Percentiles rank a stretch among this genome's conserved stretches.
phyloP scores from a whole-genome alignment of 805 yeast species.

The Trichomonascus vanleenenianus region DNA sequence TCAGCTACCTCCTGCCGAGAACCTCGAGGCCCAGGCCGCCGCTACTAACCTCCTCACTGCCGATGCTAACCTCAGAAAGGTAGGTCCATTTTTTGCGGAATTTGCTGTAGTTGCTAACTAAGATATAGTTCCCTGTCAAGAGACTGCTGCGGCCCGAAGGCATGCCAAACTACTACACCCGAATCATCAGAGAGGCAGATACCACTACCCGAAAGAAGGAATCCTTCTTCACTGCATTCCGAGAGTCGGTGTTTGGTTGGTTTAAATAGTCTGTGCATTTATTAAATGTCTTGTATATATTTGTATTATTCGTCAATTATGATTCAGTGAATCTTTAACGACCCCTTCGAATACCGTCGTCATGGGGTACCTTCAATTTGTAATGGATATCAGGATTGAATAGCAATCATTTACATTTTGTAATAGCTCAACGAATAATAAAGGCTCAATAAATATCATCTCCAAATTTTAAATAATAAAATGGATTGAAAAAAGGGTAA shows the following conservation, averaged over 20 bases:
- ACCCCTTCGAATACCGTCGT: no score
- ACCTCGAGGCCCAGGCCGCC: constrained; percentile 18
- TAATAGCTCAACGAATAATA: no score
- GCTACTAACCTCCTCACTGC: constrained; percentile 18
- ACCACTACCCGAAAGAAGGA: constrained; percentile 65
- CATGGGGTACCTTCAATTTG: no score
- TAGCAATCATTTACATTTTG: no score
- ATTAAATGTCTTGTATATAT: not conserved
- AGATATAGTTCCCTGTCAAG: constrained; percentile 25
- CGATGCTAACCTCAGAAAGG: constrained; percentile 14
- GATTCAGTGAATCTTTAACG: no score
- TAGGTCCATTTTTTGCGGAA: not conserved
- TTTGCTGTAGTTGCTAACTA: constrained; percentile 1
- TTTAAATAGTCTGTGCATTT: constrained; percentile 12
- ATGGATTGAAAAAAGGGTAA: no score
- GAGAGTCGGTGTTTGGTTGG: constrained; percentile 67
- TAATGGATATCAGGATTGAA: no score
- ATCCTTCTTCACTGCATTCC: constrained; percentile 51
- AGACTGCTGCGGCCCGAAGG: constrained; percentile 76
- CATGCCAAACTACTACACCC: constrained; percentile 67
- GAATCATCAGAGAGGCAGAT: constrained; percentile 56
- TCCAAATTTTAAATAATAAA: no score
- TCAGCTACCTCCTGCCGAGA: constrained; percentile 21
- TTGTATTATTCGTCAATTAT: not conserved
- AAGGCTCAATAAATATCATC: no score